Evolutionary conservation across 352 stramenopile genomes (phyloP), one percentile per base, ranked within the genome.

Genomic region (Halophytophthora batemanensis): DNA sequence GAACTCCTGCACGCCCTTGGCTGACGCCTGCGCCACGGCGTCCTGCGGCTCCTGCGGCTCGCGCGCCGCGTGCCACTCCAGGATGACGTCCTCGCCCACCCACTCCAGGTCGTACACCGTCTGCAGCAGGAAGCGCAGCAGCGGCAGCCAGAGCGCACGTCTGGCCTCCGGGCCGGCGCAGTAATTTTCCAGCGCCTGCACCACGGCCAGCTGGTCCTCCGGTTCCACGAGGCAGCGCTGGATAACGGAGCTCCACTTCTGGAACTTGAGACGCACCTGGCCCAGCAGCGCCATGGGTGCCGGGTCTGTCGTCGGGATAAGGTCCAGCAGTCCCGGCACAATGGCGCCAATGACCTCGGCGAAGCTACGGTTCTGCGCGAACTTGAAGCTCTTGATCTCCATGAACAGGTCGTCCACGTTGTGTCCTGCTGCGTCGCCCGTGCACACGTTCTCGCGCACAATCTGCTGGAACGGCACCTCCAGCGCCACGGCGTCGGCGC

Each of bases 311-410:
- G 74, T 81, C 28, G 77, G 53, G 44, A 94, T 71, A 39, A 82
- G 54, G 44, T 90, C 82, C 51, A 91, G 36, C 17, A 95, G 61
- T 12, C 76, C 81, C 2, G 84, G 76, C 10, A 95, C 25, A 46
- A 95, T 87, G 22, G 80, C 85, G 18, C 66, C 64, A 41, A 95
- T 74, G 31, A 92, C 86, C 33, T 91, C 82, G 19, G 74, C 70
- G 44, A 94, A 93, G 51, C 81, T 76, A 8, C 82, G 69, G 66
- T 97, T 96, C 66, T 97, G 86, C n/a, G 88, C 85, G 62, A 96
- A 96, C 64, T 97, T 97, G 64, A 90, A 96, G 50, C 85, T 91
- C 76, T 96, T 96, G 63, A 97, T 96, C 69, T 97, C 88, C 70
- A 97, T 87, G 55, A 96, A 90, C 52, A 96, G 66, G 66, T 97